Evolutionary conservation across 345 rosid species (phyloP).

Genomic region (Pistacia integerrima): DNA sequence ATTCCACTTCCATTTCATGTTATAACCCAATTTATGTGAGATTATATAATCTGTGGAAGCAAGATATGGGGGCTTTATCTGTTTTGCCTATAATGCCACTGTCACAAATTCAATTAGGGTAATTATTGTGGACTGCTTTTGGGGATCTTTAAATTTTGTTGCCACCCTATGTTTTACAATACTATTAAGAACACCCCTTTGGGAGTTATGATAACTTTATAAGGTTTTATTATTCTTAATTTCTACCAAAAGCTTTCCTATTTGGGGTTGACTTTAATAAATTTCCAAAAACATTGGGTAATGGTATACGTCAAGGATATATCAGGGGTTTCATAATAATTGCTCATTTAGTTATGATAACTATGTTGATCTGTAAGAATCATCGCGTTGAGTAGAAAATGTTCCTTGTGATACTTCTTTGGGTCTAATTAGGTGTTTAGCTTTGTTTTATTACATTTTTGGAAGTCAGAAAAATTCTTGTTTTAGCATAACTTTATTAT

Average conservation of each 20-base stretch:
- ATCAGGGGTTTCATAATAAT: too few species aligned
- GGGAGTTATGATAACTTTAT: too few species aligned
- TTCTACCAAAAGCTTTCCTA: too few species aligned
- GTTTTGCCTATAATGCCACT: not conserved
- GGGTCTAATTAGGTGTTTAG: not conserved
- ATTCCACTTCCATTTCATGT: not conserved
- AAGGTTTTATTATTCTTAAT: too few species aligned
- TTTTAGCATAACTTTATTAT: not conserved
- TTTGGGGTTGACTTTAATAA: too few species aligned
- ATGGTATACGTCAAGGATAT: too few species aligned
- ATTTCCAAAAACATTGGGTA: too few species aligned
- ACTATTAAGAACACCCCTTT: too few species aligned
- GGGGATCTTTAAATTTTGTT: too few species aligned
- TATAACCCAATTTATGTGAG: not conserved
- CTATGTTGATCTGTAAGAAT: not conserved
- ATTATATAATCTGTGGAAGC: not conserved
- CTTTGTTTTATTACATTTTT: not conserved
- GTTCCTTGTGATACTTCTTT: constrained; percentile 7
- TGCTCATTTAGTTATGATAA: not conserved
- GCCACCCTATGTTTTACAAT: too few species aligned
- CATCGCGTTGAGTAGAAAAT: not conserved
- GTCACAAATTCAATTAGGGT: not conserved
- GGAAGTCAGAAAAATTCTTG: not conserved
- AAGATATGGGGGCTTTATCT: not conserved
- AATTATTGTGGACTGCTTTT: too few species aligned